Evolutionary conservation across 306 rosid genomes (phyloP), one percentile per base, ranked within the genome.

Genomic region (Ormosia semicastrata): DNA sequence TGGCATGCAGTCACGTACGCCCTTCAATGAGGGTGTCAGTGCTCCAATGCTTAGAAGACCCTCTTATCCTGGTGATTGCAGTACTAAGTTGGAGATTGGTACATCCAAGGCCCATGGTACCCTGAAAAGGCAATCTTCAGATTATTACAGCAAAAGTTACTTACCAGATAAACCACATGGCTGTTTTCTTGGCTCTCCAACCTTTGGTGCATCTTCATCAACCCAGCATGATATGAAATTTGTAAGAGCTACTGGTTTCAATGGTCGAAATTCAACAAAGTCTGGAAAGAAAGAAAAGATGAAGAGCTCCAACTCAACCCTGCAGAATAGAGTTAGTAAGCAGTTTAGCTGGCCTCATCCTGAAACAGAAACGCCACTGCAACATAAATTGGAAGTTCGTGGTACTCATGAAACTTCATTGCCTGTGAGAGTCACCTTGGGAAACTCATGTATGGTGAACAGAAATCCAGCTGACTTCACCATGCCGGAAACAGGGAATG

Each of bases 401-500:
- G 85, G 86, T 77, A 58, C 79, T 58, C 82, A 77, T 64, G 87
- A 82, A 82, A 78, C 88, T 74, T 47, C 82, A 66, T 30, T 78
- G 86, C 90, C 85, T 12, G 77, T 77, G 11, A 89, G 79, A 78
- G 87, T 69, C 67, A 77, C 76, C 72, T 54, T 73, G 6, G 90
- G 82, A 43, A 72, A 68, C 78, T 59, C 83, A 34, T 96, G 99
- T 82, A 40, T 68, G 62, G 58, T 87, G 57, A 96, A 96, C 82
- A 90, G 82, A 87, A 96, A 96, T 75, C 99, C 99, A n/a, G 97
- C 99, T 77, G 99, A 96, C 33, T 94, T 96, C 84, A 83, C 88
- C 82, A 17, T 76, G 58, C 97, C 92, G 1, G 96, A 83, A 60
- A 75, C 87, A 39, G 92, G 90, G 82, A 93, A 92, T 79, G 73